Evolutionary conservation across 345 rosid species (phyloP).

Genomic region (Turritis glabra): DNA sequence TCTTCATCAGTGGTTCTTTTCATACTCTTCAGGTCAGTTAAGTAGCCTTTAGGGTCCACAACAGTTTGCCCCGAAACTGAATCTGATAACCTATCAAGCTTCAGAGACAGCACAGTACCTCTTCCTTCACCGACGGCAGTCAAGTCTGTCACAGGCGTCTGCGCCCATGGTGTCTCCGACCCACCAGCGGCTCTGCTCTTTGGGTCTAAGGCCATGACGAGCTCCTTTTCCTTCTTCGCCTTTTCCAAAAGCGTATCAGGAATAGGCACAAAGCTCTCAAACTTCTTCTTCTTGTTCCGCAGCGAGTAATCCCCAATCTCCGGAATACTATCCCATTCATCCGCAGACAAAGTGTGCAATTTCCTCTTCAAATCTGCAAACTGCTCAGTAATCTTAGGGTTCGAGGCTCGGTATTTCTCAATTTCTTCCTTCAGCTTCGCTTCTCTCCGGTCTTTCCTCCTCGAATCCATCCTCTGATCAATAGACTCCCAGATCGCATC

Average conservation of each 20-base stretch:
- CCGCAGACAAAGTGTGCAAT: slow-evolving; percentile 61
- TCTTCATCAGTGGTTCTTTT: slow-evolving; percentile 95
- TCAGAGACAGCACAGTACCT: slow-evolving; percentile 86
- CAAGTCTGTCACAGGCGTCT: slow-evolving; percentile 86
- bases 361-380: slow-evolving; percentile 93
- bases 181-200: slow-evolving; percentile 82
- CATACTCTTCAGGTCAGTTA: slow-evolving; percentile 92
- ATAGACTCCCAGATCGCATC: slow-evolving; percentile 95
- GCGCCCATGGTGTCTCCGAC: slow-evolving; percentile 84
- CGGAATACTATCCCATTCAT: slow-evolving; percentile 89
- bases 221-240: slow-evolving; percentile 94
- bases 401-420: slow-evolving; percentile 85
- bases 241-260: slow-evolving; percentile 91
- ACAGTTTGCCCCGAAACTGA: slow-evolving; percentile 86
- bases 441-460: slow-evolving; percentile 86
- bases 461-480: slow-evolving; percentile 84
- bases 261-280: slow-evolving; percentile 90
- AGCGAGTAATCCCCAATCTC: slow-evolving; percentile 89
- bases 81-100: slow-evolving; percentile 87
- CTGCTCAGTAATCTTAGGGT: slow-evolving; percentile 91
- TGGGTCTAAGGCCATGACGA: slow-evolving; percentile 91
- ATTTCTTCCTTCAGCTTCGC: slow-evolving; percentile 85
- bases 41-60: slow-evolving; percentile 90
- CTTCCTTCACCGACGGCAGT: slow-evolving; percentile 97
- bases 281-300: slow-evolving; percentile 85